Percentiles rank a stretch among this genome's conserved stretches.
phyloP scores from a whole-genome alignment of 495 filamentous ascomycete species.

The Penicillium tannophilum region DNA sequence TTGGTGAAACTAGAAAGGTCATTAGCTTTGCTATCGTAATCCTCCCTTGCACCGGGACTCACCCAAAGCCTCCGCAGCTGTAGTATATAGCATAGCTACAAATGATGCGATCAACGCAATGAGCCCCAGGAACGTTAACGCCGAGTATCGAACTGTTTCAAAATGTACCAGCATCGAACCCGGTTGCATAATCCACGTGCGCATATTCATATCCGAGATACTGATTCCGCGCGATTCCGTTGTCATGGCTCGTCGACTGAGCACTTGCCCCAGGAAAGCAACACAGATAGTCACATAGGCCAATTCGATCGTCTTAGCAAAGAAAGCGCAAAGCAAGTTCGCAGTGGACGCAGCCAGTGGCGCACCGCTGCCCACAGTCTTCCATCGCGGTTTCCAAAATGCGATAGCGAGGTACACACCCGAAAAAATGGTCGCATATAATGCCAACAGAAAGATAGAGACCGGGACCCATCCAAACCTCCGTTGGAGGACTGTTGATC shows the following conservation, averaged over 20 bases:
- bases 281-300: constrained; percentile 79
- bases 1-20: constrained; percentile 56
- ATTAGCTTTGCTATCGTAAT: neutral
- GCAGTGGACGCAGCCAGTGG: constrained; percentile 57
- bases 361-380: constrained; percentile 48
- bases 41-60: constrained; percentile 2
- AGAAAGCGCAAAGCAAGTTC: constrained; percentile 59
- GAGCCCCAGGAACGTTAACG: constrained; percentile 57
- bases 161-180: constrained; percentile 69
- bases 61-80: constrained; percentile 69
- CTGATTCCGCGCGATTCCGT: constrained; percentile 60
- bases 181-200: constrained; percentile 62
- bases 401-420: constrained; percentile 64
- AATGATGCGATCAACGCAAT: constrained; percentile 61
- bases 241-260: constrained; percentile 64
- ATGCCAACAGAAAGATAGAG: constrained; percentile 57
- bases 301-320: constrained; percentile 75
- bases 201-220: constrained; percentile 70
- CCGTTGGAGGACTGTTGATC: constrained; percentile 27
- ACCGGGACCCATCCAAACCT: constrained; percentile 60
- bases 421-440: constrained; percentile 69
- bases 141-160: constrained; percentile 62
- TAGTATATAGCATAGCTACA: constrained; percentile 69
- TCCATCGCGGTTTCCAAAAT: constrained; percentile 58
- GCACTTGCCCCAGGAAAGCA: constrained; percentile 69